These are phyloP conservation scores for Cladosporium sp. DNA, from an alignment of 2,329 filamentous ascomycete genomes.

Conservation along the genomic window DNA sequence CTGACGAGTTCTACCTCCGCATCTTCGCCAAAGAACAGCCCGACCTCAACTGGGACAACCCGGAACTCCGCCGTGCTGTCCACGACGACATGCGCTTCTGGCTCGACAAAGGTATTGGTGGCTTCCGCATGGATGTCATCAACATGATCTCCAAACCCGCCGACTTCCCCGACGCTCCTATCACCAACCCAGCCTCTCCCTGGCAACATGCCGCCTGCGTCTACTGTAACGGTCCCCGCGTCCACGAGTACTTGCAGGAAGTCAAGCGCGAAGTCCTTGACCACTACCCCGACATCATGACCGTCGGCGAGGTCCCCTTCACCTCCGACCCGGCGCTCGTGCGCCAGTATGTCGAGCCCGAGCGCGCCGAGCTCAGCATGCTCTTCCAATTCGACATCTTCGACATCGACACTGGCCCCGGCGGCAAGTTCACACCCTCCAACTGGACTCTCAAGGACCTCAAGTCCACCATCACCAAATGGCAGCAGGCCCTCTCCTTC, in stretches of 20 bases:
- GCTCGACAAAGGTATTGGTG: conserved; percentile 62
- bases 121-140: conserved; percentile 32
- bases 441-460: conserved; percentile 39
- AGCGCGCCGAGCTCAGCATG: conserved; percentile 57
- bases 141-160: conserved; percentile 19
- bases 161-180: conserved; percentile 16
- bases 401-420: conserved; percentile 47
- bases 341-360: conserved; percentile 44
- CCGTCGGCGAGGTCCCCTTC: conserved; percentile 45
- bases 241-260: conserved; percentile 43
- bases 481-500: conserved; percentile 54
- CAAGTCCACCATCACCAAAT: conserved; percentile 48
- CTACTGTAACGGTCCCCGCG: conserved; percentile 30
- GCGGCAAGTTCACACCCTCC: conserved; percentile 42
- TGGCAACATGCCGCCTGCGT: conserved; percentile 17
- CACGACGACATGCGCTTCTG: conserved; percentile 65
- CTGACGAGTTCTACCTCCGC: conserved; percentile 69
- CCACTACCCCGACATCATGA: conserved; percentile 42
- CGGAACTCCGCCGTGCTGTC: conserved; percentile 60
- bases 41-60: conserved; percentile 78
- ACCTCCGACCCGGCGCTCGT: conserved; percentile 43
- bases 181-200: conserved; percentile 9
- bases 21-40: conserved; percentile 72
- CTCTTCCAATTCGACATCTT: conserved; percentile 63
- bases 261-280: conserved; percentile 33